Base-by-base conservation (phyloP, 108 stramenopile species). In the Schizochytrium sp. region DNA sequence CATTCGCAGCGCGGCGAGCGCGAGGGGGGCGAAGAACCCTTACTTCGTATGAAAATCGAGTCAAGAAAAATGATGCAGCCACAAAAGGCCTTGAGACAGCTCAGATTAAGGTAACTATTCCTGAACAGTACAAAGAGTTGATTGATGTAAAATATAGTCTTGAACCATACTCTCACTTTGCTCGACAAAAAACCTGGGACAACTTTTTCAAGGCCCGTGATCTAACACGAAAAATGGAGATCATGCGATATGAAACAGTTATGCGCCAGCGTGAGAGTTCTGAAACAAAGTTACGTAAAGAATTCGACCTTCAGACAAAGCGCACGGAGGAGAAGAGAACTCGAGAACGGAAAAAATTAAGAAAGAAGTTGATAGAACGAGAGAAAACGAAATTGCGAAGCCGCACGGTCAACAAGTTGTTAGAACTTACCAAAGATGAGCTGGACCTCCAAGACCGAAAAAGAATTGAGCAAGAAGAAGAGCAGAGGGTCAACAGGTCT, bases 101-200 rank as follows among this genome's bases (percentile, higher is more conserved):
- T 44, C 40, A 69, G 28, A 69, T 69, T 44, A 69, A 12, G 19
- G 64, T 69, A 3, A 12, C 42, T 44, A 69, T 69, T 69, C 64
- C 64, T 15, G 10, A 8, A 38, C 42, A 69, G 10, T 69, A 44
- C 64, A 44, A 7, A 15, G 0, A 15, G 1, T 7, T 69, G 2
- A 69, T 69, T 3, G 64, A 69, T 69, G 42, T 44, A 10, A 7
- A 69, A 44, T 38, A 28, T 44, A 44, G 42, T 7, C 19, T n/a
- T 13, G 47, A n/a, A n/a, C 76, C 76, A 56, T 83, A 83, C 53
- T 17, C 76, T n/a, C 76, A 83, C 76, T 53, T 83, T n/a, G 49
- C 76, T 7, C 76, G 76, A 7, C 47, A 55, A 42, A 42, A 56
- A 1, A 10, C 28, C 13, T 83, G 47, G 47, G 76, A 83, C 50